Evolutionary conservation across 495 filamentous ascomycete species (phyloP).

Genomic region (Entonaema liquescens): DNA sequence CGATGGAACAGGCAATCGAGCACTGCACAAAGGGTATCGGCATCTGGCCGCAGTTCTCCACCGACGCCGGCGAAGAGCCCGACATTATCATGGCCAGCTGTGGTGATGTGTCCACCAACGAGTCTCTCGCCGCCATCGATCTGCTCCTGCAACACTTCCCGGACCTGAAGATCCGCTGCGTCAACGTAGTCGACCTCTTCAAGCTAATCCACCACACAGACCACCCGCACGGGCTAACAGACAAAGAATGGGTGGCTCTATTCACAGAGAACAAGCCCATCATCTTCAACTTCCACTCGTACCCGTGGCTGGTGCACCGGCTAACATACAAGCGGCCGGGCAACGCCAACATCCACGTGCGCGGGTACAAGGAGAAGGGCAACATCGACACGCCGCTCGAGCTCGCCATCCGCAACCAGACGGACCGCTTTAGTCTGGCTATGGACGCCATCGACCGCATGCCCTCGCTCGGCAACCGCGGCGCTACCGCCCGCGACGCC

Average conservation of each 20-base stretch:
- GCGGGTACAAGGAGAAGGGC: constrained; percentile 77
- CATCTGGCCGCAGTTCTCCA: constrained; percentile 59
- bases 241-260: constrained; percentile 67
- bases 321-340: constrained; percentile 74
- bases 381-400: constrained; percentile 81
- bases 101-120: constrained; percentile 75
- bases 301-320: constrained; percentile 78
- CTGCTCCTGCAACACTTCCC: constrained; percentile 71
- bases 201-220: constrained; percentile 70
- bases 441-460: constrained; percentile 77
- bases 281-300: constrained; percentile 82
- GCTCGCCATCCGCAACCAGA: constrained; percentile 74
- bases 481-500: constrained; percentile 64
- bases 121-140: constrained; percentile 72
- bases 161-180: constrained; percentile 73
- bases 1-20: constrained; percentile 70
- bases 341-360: constrained; percentile 69
- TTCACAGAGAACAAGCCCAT: constrained; percentile 74
- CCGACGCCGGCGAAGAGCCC: constrained; percentile 67
- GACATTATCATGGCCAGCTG: constrained; percentile 76
- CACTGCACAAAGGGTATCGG: constrained; percentile 77
- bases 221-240: constrained; percentile 72
- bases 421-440: constrained; percentile 74
- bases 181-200: constrained; percentile 80
- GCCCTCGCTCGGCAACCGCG: constrained; percentile 64